These are phyloP conservation scores for Termitomyces sp. DNA, from an alignment of 768 basidiomycete genomes.

Conservation along the genomic window DNA sequence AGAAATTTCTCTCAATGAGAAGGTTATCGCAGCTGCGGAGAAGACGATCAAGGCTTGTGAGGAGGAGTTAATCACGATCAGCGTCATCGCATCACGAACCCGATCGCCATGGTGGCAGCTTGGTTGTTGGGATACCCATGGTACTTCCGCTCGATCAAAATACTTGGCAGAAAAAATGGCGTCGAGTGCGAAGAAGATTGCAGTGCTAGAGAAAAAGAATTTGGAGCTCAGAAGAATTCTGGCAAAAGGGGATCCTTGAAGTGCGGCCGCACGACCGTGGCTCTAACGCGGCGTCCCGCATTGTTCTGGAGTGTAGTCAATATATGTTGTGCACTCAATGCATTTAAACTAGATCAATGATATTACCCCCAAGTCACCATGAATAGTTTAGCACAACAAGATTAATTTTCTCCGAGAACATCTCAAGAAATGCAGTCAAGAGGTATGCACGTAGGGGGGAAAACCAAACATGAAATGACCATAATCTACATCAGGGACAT, in stretches of 20 bases:
- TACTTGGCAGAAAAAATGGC: conserved; percentile 76
- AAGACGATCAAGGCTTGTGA: conserved; percentile 66
- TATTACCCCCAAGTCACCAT: too few relatives aligned
- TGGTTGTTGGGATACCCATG: conserved; percentile 38
- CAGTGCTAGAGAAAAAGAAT: conserved; percentile 67
- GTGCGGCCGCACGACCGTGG: background rate
- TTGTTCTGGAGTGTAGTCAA: too few relatives aligned
- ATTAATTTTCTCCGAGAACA: too few relatives aligned
- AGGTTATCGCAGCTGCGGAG: conserved; percentile 53
- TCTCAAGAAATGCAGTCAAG: too few relatives aligned
- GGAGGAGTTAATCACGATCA: conserved; percentile 64
- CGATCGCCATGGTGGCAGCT: conserved; percentile 28
- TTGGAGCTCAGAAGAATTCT: conserved; percentile 55
- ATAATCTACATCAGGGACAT: too few relatives aligned
- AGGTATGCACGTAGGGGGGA: too few relatives aligned
- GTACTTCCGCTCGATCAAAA: conserved; percentile 52
- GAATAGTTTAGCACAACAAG: too few relatives aligned
- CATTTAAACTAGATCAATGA: too few relatives aligned
- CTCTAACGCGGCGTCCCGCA: too few relatives aligned
- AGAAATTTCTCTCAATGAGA: conserved; percentile 77
- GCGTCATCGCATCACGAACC: conserved; percentile 54
- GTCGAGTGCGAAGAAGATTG: conserved; percentile 61
- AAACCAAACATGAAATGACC: too few relatives aligned
- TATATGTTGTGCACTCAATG: too few relatives aligned
- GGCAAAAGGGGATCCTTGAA: conserved; percentile 24